These are phyloP conservation scores for Phytopythium ostracodes DNA, from an alignment of 352 stramenopile genomes.

Conservation along the genomic window DNA sequence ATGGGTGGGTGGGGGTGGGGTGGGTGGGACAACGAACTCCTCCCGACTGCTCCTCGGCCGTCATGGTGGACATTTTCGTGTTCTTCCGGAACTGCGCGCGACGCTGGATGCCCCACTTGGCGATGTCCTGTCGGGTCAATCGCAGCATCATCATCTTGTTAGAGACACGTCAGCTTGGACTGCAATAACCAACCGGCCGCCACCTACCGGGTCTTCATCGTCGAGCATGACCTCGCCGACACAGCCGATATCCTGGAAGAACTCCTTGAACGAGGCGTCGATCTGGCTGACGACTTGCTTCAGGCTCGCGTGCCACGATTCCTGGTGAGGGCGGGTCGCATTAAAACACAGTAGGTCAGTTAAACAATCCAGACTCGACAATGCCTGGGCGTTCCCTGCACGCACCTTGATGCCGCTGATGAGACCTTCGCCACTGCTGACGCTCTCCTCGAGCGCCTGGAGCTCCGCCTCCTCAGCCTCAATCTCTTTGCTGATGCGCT, in stretches of 20 bases:
- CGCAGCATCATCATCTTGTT: neutral
- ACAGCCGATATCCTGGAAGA: slow-evolving; percentile 84
- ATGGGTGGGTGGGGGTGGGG: no score
- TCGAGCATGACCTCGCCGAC: slow-evolving; percentile 81
- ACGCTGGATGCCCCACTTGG: slow-evolving; percentile 85
- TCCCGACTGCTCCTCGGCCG: slow-evolving; percentile 80
- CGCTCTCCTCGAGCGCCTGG: slow-evolving; percentile 53
- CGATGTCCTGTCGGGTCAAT: slow-evolving; percentile 51
- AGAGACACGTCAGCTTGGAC: neutral
- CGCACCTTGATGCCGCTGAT: slow-evolving; percentile 74
- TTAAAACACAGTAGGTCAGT: neutral
- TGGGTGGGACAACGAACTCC: slow-evolving; percentile 41
- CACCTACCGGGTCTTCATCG: slow-evolving; percentile 56
- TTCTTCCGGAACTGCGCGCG: slow-evolving; percentile 85
- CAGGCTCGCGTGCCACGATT: slow-evolving; percentile 62
- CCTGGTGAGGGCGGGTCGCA: slow-evolving; percentile 19
- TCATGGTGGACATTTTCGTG: slow-evolving; percentile 82
- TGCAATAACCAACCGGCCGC: neutral
- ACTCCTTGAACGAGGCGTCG: slow-evolving; percentile 78
- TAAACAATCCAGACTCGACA: neutral
- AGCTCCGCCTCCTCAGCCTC: slow-evolving; percentile 52
- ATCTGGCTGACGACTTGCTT: slow-evolving; percentile 76
- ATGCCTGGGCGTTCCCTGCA: neutral
- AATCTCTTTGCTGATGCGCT: slow-evolving; percentile 65
- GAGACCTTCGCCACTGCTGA: slow-evolving; percentile 54